phyloP scores from a whole-genome alignment of 129 eudicot genomes.

The Artemisia argyi region DNA sequence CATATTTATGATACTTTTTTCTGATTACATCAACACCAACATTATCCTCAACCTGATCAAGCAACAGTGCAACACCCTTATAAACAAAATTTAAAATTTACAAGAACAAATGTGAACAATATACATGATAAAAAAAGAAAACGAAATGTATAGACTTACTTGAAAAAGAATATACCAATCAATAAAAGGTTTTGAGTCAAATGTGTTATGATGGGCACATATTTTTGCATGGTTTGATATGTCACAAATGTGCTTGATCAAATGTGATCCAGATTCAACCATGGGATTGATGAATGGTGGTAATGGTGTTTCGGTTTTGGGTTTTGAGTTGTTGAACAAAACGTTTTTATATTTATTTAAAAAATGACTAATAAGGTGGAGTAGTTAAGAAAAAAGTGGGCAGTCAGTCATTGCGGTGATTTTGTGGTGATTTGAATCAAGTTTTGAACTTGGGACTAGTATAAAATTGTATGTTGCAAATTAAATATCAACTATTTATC shows the following conservation, averaged over 20 bases:
- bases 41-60: constrained; percentile 58
- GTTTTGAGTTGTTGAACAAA: not conserved
- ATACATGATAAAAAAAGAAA: not conserved
- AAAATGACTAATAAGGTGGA: constrained; percentile 16
- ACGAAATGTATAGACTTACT: constrained; percentile 34
- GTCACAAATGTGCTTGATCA: constrained; percentile 55
- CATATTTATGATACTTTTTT: constrained; percentile 68
- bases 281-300: not conserved
- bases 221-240: constrained; percentile 45
- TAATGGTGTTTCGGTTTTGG: not conserved
- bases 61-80: constrained; percentile 18
- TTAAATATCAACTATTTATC: too few species aligned
- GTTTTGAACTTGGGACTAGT: constrained; percentile 7
- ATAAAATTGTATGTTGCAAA: too few species aligned
- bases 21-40: constrained; percentile 53
- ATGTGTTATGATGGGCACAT: constrained; percentile 23
- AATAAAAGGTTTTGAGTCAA: constrained; percentile 42
- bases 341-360: too few species aligned
- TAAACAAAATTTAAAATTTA: not conserved
- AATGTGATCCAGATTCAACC: constrained; percentile 34
- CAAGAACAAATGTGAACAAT: not conserved
- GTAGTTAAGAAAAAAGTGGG: constrained; percentile 25
- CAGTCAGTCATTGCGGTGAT: constrained; percentile 23
- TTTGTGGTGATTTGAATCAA: constrained; percentile 30
- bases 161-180: constrained; percentile 77